Evolutionary conservation across 2,329 filamentous ascomycete species (phyloP).

Genomic region (Alternaria consortialis): DNA sequence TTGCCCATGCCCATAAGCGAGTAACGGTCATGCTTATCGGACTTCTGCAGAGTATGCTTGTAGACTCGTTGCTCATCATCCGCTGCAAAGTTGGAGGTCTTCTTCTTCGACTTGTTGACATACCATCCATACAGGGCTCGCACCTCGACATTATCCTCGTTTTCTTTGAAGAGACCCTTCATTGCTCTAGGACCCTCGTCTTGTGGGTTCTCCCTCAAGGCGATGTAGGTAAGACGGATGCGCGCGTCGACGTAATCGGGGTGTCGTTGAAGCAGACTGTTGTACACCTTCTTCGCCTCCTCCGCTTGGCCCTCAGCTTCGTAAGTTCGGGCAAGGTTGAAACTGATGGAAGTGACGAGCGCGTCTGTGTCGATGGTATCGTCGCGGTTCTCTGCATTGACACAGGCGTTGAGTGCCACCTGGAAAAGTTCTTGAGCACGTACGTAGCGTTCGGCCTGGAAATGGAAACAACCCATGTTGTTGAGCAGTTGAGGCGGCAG

Average conservation of each 20-base stretch:
- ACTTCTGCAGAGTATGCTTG: constrained; percentile 90
- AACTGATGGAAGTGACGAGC: constrained; percentile 93
- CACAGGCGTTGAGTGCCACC: constrained; percentile 86
- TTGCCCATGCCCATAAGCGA: constrained; percentile 97
- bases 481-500: constrained; percentile 92
- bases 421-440: constrained; percentile 89
- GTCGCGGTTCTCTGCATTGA: constrained; percentile 79
- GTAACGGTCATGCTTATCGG: constrained; percentile 97
- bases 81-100: constrained; percentile 80
- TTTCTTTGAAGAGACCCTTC: constrained; percentile 83
- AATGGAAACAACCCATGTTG: constrained; percentile 97
- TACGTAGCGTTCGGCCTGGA: constrained; percentile 82
- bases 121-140: constrained; percentile 96
- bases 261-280: constrained; percentile 84
- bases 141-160: constrained; percentile 87
- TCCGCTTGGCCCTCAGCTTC: constrained; percentile 83
- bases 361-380: constrained; percentile 85
- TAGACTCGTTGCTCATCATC: constrained; percentile 93
- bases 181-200: constrained; percentile 89
- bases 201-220: constrained; percentile 78
- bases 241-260: constrained; percentile 91
- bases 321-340: constrained; percentile 93
- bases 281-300: constrained; percentile 87
- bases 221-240: constrained; percentile 88
- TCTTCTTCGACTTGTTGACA: constrained; percentile 86